Evolutionary conservation across 306 rosid species (phyloP).

Genomic region (Rosa persica): DNA sequence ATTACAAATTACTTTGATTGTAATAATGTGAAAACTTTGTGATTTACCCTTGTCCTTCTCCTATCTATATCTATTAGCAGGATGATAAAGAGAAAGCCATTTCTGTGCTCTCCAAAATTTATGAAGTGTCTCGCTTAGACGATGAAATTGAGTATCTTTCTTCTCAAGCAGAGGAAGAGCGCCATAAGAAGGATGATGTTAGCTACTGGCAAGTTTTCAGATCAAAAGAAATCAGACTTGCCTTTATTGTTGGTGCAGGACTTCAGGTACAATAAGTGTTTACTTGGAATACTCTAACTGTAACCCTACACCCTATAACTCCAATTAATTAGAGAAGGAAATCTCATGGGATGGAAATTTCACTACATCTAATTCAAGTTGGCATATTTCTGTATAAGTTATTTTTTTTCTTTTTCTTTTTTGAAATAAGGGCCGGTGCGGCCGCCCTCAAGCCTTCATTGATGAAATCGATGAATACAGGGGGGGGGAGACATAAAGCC

Average conservation of each 20-base stretch:
- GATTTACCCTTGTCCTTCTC: not conserved
- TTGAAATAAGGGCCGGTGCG: too few species aligned
- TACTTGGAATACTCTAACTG: constrained; percentile 3
- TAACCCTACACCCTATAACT: not conserved
- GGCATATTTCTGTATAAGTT: not conserved
- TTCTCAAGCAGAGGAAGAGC: constrained; percentile 63
- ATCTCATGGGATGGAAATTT: constrained; percentile 1
- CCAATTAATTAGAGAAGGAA: not conserved
- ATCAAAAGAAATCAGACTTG: constrained; percentile 74
- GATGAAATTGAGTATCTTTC: constrained; percentile 66
- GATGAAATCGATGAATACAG: too few species aligned
- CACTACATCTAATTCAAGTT: not conserved
- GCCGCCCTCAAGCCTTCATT: too few species aligned
- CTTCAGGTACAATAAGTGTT: constrained; percentile 57
- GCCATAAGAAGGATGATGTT: constrained; percentile 35
- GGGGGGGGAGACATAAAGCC: too few species aligned
- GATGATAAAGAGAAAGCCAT: constrained; percentile 56
- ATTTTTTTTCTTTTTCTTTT: not conserved
- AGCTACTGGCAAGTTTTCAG: constrained; percentile 58
- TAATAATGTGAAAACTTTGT: not conserved
- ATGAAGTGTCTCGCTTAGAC: constrained; percentile 63
- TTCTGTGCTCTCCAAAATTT: constrained; percentile 70
- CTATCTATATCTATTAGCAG: constrained; percentile 32
- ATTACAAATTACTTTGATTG: not conserved
- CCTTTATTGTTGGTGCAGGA: constrained; percentile 87